Evolutionary conservation across 352 stramenopile species (phyloP).

Genomic region (Pythium folliculosum): DNA sequence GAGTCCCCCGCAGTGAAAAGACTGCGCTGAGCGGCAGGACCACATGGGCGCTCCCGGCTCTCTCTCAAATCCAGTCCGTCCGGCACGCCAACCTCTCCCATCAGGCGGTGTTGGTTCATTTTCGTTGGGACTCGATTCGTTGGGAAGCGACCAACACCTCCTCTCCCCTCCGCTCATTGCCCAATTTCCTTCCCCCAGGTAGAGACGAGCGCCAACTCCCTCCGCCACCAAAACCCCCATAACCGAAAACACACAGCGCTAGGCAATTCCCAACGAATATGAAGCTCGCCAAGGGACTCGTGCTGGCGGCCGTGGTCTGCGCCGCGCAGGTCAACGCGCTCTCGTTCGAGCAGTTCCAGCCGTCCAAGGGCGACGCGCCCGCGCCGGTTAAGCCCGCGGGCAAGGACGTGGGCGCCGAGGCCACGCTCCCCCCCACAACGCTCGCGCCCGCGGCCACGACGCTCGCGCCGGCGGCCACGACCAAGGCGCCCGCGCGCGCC

Average conservation of each 20-base stretch:
- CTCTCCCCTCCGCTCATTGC: conserved; percentile 14
- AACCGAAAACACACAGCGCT: neutral
- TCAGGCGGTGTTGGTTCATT: neutral
- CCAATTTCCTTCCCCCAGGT: conserved; percentile 23
- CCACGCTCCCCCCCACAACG: conserved; percentile 15
- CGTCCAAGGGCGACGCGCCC: conserved; percentile 6
- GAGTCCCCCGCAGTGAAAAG: too few species aligned
- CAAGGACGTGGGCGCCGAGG: conserved; percentile 23
- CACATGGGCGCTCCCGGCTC: conserved; percentile 18
- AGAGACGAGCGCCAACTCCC: conserved; percentile 14
- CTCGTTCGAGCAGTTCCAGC: conserved; percentile 41
- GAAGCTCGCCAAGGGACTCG: conserved; percentile 48
- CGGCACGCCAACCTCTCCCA: neutral
- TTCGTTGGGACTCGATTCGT: too few species aligned
- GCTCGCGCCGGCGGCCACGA: conserved; percentile 10
- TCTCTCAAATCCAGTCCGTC: conserved; percentile 17
- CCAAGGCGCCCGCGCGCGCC: conserved; percentile 5
- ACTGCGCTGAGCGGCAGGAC: neutral
- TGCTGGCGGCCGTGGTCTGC: conserved; percentile 59
- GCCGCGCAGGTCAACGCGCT: conserved; percentile 54
- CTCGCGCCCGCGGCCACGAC: neutral
- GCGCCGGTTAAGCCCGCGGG: conserved; percentile 16
- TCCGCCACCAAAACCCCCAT: conserved; percentile 3
- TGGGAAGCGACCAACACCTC: too few species aligned
- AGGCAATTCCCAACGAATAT: conserved; percentile 21